Base-by-base conservation (phyloP, 192 early-diverging fungal genomes). In the Backusella tuberculispora region DNA sequence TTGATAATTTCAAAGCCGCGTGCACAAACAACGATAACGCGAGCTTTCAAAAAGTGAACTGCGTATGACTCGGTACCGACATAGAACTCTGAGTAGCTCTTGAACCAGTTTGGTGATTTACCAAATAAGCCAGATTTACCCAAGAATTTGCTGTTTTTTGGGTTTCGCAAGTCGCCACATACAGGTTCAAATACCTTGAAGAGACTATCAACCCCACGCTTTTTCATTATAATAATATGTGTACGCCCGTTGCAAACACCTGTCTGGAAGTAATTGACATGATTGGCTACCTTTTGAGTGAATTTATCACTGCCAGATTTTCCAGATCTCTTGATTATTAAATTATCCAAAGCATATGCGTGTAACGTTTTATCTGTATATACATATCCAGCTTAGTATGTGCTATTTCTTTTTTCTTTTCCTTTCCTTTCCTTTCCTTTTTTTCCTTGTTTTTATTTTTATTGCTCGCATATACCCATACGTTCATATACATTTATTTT, bases 1-100 rank as follows among this genome's bases (percentile, higher is more conserved):
- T 97, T 92, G 13, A 98, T 92, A 50, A 98, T 85, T 77, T 98
- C 97, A 78, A 98, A 98, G 0, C 97, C 97, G 72, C 95, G 94
- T 37, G 86, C 82, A 81, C 95, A 96, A 15, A 95, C 97, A 6
- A 98, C 92, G 74, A 91, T 92, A n/a, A 98, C 83, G 17, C 90
- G 92, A 29, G 91, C 91, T 41, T 90, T 90, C 74, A 97, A 81
- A 72, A 95, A 96, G 78, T 96, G 92, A 64, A 98, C 84, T 19
- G 92, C 91, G 37, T 86, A 92, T 9, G 93, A 88, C 81, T 98
- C 95, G 26, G 93, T 87, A 24, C 95, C 94, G 81, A 98, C 92
- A 77, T 97, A 98, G 78, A 96, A 95, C 77, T 98, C 95, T 89
- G 73, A 74, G 44, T 73, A 74, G 8, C 48, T 34, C 53, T 76